A percentile compares a stretch with the other conserved stretches of the same genome.
Conservation (phyloP, 169 alveolate genomes). For the Plasmodium malariae region DNA sequence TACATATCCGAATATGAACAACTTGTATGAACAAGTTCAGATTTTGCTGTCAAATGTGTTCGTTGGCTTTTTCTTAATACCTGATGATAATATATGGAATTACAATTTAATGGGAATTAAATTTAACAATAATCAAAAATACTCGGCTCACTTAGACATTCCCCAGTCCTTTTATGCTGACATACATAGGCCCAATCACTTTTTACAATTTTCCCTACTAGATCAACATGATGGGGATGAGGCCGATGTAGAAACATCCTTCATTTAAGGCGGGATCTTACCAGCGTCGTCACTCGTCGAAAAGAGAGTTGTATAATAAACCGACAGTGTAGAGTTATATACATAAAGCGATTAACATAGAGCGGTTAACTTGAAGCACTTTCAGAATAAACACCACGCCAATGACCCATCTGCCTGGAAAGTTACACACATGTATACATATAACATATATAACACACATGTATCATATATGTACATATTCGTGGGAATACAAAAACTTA, state of each 20-base stretch:
- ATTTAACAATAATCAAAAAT: slow-evolving; percentile 93
- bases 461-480: no score
- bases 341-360: no score
- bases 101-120: slow-evolving; percentile 98
- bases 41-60: slow-evolving; percentile 96
- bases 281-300: no score
- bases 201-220: slow-evolving; percentile 89
- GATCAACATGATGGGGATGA: slow-evolving; percentile 70
- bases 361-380: no score
- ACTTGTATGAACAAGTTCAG: slow-evolving; percentile 92
- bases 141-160: slow-evolving; percentile 92
- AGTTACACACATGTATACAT: no score
- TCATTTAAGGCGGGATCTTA: no score
- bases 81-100: slow-evolving; percentile 99
- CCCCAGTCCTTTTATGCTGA: slow-evolving; percentile 98
- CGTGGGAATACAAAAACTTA: no score
- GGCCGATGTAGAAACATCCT: slow-evolving; percentile 69
- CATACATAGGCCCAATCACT: slow-evolving; percentile 96
- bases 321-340: no score
- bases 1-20: slow-evolving; percentile 62
- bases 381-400: no score
- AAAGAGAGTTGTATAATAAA: no score
- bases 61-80: slow-evolving; percentile 99
- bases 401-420: no score
- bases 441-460: neutral